Base-by-base conservation (phyloP, 2,329 filamentous ascomycete species). In the Graphilbum ipis-grandicollis region DNA sequence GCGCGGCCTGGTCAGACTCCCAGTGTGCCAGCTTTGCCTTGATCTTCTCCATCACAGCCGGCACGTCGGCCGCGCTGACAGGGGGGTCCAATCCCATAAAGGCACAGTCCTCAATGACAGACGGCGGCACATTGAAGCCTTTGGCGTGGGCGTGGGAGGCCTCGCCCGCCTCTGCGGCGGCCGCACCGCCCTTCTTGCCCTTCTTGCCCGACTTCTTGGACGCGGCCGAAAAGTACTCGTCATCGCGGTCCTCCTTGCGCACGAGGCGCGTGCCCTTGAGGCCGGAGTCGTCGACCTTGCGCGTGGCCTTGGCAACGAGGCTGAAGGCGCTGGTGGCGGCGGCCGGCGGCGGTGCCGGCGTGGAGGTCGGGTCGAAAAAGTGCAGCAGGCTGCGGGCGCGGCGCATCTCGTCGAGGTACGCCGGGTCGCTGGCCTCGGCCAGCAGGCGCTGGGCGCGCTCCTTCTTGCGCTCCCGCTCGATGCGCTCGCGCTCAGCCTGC, bases 391-490 rank as follows among this genome's bases (percentile, higher is more conserved):
- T 80, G 62, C 90, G 82, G 43, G 84, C 82, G 37, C 79, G 79
- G 50, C 85, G 72, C 52, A 98, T 93, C 63, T 98, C 85, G 49
- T 94, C 84, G 33, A 83, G 68, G 65, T 84, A 98, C 36, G 90
- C 90, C 14, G 79, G 85, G 49, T 83, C 78, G 53, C 76, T 81
- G 48, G 83, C 83, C 52, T 88, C 80, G 50, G 77, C 75, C 30
- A 92, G 75, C 57, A 82, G 68, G 55, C 76, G 71, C 58, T 81
- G 70, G 38, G 82, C 83, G 36, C 75, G 69, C 53, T 80, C 76
- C 64, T 78, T 80, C 60, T 78, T 75, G 60, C 74, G 74, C 55
- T 80, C 75, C 51, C 77, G 73, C 48, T 74, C 63, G 52, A 72
- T 72, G 39, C 71, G 73, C 42, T 83, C 79, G 39, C 81, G 76